Evolutionary conservation across 306 rosid species (phyloP).

Genomic region (Bauhinia variegata): DNA sequence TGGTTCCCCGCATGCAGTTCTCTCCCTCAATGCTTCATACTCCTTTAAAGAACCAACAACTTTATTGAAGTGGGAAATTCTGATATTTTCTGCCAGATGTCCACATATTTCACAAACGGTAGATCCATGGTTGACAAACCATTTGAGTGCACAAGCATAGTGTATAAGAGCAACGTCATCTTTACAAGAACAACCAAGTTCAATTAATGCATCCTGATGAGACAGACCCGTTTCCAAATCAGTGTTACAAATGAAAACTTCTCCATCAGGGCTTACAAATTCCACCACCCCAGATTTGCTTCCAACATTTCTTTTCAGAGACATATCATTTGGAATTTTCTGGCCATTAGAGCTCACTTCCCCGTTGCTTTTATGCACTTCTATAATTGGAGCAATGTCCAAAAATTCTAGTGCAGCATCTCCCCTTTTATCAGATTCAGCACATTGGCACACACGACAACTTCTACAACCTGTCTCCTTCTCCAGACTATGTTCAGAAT

Average conservation of each 20-base stretch:
- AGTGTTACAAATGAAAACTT: conserved; percentile 71
- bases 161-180: conserved; percentile 92
- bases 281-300: conserved; percentile 57
- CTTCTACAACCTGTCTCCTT: conserved; percentile 53
- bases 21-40: conserved; percentile 82
- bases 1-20: conserved; percentile 78
- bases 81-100: conserved; percentile 71
- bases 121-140: conserved; percentile 97
- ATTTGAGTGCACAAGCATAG: conserved; percentile 93
- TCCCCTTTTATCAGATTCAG: conserved; percentile 86
- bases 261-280: conserved; percentile 90
- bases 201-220: conserved; percentile 65
- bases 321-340: conserved; percentile 33
- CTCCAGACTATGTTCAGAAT: conserved; percentile 59
- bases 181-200: conserved; percentile 97
- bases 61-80: conserved; percentile 67
- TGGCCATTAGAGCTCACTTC: conserved; percentile 44
- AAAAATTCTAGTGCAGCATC: conserved; percentile 74
- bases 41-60: conserved; percentile 78
- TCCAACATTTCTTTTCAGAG: conserved; percentile 46
- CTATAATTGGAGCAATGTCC: conserved; percentile 58
- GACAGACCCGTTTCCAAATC: conserved; percentile 82
- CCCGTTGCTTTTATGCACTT: conserved; percentile 37
- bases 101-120: conserved; percentile 94
- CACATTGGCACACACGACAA: conserved; percentile 97